phyloP scores from a whole-genome alignment of 2,329 filamentous ascomycete species.

The Calonectria multiphialidica region DNA sequence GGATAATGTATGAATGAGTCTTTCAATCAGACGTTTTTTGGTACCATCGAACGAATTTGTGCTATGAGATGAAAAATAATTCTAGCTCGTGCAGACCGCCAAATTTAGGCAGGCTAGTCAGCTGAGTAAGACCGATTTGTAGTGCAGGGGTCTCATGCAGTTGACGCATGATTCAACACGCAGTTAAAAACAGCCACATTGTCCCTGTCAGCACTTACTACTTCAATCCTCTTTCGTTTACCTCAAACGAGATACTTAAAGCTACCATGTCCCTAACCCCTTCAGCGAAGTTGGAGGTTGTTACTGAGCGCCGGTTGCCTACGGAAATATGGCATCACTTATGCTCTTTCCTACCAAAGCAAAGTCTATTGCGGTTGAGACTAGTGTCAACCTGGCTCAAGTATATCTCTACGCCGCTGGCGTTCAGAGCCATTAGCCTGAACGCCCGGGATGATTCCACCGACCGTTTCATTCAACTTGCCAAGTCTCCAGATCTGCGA shows the following conservation, averaged over 20 bases:
- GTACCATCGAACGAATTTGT: no score
- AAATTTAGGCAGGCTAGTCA: neutral
- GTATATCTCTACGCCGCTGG: neutral
- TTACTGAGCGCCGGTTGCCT: neutral
- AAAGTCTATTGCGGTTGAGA: neutral
- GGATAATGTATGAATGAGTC: no score
- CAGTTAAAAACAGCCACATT: neutral
- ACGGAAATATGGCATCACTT: constrained; percentile 28
- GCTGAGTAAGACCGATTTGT: neutral
- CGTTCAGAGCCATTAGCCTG: constrained; percentile 11
- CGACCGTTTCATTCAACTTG: constrained; percentile 21
- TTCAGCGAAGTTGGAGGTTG: fast-evolving
- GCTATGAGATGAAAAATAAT: no score
- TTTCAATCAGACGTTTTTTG: no score
- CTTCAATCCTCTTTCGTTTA: neutral
- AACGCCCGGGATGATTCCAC: constrained; percentile 18
- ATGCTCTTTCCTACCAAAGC: constrained; percentile 9
- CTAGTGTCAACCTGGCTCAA: constrained; percentile 18
- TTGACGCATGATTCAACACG: no score
- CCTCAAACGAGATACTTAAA: neutral
- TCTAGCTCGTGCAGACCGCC: neutral
- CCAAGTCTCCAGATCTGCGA: constrained; percentile 10
- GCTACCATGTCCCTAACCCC: neutral
- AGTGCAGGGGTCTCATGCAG: neutral
- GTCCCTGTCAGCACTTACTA: neutral